Evolutionary conservation across 352 stramenopile genomes (phyloP).

Genomic region (Pythium dissimile): DNA sequence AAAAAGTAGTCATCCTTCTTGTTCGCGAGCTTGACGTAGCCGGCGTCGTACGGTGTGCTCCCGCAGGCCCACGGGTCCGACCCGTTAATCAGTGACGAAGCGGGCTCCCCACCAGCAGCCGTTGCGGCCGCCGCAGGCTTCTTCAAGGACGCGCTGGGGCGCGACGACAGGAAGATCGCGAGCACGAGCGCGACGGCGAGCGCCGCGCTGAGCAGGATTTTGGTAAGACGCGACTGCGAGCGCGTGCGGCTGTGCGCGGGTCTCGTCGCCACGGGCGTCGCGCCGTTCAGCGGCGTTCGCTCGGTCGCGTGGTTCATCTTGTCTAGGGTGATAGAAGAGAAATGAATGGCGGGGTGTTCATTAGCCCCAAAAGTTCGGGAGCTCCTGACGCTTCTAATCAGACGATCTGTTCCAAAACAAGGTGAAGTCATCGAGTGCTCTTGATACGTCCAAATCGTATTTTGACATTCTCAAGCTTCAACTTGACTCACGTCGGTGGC

Average conservation of each 20-base stretch:
- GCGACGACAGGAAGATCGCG: conserved; percentile 6
- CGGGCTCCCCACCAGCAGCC: too few species aligned
- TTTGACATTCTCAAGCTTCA: too few species aligned
- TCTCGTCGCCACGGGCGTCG: neutral
- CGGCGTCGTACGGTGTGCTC: conserved; percentile 33
- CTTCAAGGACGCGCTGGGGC: neutral
- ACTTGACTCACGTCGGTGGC: too few species aligned
- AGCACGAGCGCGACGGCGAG: conserved; percentile 6
- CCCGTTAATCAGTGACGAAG: conserved; percentile 56
- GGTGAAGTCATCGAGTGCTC: too few species aligned
- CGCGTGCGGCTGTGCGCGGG: conserved; percentile 5
- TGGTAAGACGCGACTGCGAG: conserved; percentile 1
- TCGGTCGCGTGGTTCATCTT: conserved; percentile 5
- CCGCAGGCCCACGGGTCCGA: conserved; percentile 29
- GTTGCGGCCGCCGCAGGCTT: neutral
- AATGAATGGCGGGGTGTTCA: too few species aligned
- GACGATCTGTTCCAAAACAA: too few species aligned
- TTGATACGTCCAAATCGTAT: too few species aligned
- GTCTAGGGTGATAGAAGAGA: too few species aligned
- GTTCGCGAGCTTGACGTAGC: conserved; percentile 49
- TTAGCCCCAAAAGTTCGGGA: too few species aligned
- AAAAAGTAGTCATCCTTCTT: conserved; percentile 62
- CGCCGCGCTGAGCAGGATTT: neutral
- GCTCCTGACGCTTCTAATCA: too few species aligned
- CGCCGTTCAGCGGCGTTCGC: conserved; percentile 12